Conservation (phyloP, 2,329 filamentous ascomycete species). For the Penicillium sumatraense region DNA sequence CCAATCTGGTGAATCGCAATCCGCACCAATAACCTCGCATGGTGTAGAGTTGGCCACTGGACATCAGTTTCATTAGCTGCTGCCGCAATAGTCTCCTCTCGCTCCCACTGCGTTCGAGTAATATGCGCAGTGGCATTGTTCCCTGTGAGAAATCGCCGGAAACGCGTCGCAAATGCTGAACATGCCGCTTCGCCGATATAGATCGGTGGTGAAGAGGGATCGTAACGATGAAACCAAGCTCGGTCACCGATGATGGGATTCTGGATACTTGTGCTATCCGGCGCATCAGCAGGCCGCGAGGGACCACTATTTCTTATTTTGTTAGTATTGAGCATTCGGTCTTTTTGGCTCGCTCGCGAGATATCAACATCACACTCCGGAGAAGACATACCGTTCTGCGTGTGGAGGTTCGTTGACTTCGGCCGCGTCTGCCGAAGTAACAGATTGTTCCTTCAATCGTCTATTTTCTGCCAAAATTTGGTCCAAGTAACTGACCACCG, state of each 20-base stretch:
- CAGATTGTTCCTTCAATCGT: conserved; percentile 36
- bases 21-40: conserved; percentile 42
- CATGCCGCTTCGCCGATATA: conserved; percentile 46
- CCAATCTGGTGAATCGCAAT: conserved; percentile 44
- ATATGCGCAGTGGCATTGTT: conserved; percentile 39
- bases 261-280: conserved; percentile 36
- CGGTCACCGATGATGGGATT: conserved; percentile 42
- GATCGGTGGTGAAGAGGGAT: conserved; percentile 40
- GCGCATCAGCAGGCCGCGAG: conserved; percentile 24
- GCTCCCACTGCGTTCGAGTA: conserved; percentile 39
- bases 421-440: conserved; percentile 30
- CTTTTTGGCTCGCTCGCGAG: no score
- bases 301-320: conserved; percentile 6
- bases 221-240: conserved; percentile 43
- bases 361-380: no score
- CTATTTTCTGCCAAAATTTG: conserved; percentile 39
- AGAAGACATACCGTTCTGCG: conserved; percentile 19
- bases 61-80: conserved; percentile 34
- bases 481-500: conserved; percentile 30
- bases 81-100: conserved; percentile 34
- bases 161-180: conserved; percentile 45
- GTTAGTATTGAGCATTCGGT: neutral
- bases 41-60: conserved; percentile 41
- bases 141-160: conserved; percentile 41
- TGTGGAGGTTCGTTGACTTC: conserved; percentile 22